phyloP scores from a whole-genome alignment of 192 early-diverging fungal species.

The Gigaspora rosea region DNA sequence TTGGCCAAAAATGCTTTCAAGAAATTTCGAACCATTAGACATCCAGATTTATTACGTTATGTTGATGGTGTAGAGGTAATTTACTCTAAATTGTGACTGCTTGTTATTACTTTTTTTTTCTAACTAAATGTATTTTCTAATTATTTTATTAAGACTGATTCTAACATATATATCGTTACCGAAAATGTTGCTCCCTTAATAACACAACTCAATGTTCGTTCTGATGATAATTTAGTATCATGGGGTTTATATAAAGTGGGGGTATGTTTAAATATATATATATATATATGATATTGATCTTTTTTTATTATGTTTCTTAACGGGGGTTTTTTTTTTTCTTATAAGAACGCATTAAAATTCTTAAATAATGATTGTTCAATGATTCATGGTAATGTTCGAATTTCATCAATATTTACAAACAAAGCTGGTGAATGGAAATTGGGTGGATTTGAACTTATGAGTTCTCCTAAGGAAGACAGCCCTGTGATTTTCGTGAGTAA shows the following conservation, averaged over 20 bases:
- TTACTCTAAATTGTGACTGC: neutral
- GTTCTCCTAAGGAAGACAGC: conserved; percentile 69
- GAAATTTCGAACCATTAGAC: conserved; percentile 84
- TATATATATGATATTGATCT: neutral
- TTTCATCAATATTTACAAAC: conserved; percentile 81
- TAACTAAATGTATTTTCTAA: neutral
- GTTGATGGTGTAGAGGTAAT: conserved; percentile 85
- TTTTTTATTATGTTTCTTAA: neutral
- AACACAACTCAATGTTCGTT: conserved; percentile 48
- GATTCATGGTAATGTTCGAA: conserved; percentile 85
- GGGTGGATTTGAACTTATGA: conserved; percentile 83
- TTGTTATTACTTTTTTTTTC: neutral
- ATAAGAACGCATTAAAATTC: conserved; percentile 81
- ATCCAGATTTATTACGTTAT: conserved; percentile 84
- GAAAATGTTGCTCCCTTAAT: conserved; percentile 78
- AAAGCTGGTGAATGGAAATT: conserved; percentile 95
- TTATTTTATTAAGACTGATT: conserved; percentile 56
- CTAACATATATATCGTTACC: conserved; percentile 85
- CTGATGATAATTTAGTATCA: conserved; percentile 63
- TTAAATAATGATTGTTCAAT: conserved; percentile 82
- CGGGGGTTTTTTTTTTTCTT: neutral
- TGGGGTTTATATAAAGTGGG: conserved; percentile 93
- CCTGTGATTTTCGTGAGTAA: conserved; percentile 58
- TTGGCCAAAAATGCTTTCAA: conserved; percentile 89
- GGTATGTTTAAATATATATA: conserved; percentile 45